Percentiles rank a stretch among this genome's conserved stretches.
Conservation (phyloP, 169 alveolate species). For the Plasmodium billcollinsi region DNA sequence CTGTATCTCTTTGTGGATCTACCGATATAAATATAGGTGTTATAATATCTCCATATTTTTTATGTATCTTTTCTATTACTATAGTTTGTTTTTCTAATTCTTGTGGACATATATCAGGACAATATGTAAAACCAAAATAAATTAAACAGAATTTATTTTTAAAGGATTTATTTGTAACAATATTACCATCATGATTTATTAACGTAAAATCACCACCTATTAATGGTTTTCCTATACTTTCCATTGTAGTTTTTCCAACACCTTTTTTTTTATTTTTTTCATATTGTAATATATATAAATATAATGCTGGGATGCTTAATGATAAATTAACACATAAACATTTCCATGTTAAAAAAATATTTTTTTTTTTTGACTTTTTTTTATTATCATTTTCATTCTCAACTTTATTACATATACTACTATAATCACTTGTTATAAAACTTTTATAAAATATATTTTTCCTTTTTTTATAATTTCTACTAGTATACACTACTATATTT, state of each 20-base stretch:
- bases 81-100: constrained; percentile 89
- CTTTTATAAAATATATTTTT: too few relatives aligned
- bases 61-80: constrained; percentile 82
- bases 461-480: too few relatives aligned
- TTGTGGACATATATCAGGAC: constrained; percentile 94
- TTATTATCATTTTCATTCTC: neutral
- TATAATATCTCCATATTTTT: constrained; percentile 81
- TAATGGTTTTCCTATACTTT: constrained; percentile 86
- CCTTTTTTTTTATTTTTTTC: constrained; percentile 22
- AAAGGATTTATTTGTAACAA: constrained; percentile 77
- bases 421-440: too few relatives aligned
- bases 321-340: constrained; percentile 58
- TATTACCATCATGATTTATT: constrained; percentile 80
- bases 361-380: constrained; percentile 17
- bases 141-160: constrained; percentile 77
- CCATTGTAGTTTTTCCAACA: constrained; percentile 32
- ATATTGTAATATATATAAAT: constrained; percentile 40
- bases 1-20: constrained; percentile 85
- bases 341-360: constrained; percentile 69
- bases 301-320: constrained; percentile 31
- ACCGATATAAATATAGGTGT: constrained; percentile 86
- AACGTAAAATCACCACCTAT: constrained; percentile 90
- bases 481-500: too few relatives aligned
- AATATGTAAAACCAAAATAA: constrained; percentile 88
- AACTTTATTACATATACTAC: too few relatives aligned